Conservation (phyloP, 2,329 filamentous ascomycete genomes). For the Xylariaceae sp. region DNA sequence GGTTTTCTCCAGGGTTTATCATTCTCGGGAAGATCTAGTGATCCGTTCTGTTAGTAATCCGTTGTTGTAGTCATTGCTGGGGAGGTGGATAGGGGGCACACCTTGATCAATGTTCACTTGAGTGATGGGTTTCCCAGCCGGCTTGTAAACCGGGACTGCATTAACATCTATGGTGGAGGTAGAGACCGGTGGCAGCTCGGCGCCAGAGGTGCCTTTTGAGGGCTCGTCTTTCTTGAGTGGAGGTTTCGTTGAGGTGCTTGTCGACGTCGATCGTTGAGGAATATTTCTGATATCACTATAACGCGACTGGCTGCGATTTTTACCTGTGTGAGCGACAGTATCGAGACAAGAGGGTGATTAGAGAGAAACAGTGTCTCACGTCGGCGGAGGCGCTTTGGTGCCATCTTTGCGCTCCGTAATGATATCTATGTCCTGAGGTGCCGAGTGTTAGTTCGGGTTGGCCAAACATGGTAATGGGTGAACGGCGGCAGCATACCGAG, state of each 20-base stretch:
- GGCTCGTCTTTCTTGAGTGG: constrained; percentile 45
- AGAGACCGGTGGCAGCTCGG: constrained; percentile 55
- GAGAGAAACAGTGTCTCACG: constrained; percentile 43
- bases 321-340: neutral
- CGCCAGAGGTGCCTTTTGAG: constrained; percentile 28
- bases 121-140: constrained; percentile 75
- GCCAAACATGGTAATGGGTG: neutral
- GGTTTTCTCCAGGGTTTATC: constrained; percentile 95
- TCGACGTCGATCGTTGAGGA: constrained; percentile 54
- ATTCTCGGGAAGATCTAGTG: constrained; percentile 65
- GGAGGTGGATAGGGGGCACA: constrained; percentile 27
- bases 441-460: neutral
- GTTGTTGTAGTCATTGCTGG: neutral
- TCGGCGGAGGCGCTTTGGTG: constrained; percentile 54
- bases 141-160: constrained; percentile 72
- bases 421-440: constrained; percentile 60
- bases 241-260: constrained; percentile 46
- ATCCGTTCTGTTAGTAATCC: neutral
- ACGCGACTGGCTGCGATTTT: constrained; percentile 49
- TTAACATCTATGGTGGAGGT: constrained; percentile 84
- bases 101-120: constrained; percentile 70
- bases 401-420: constrained; percentile 65
- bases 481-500: constrained; percentile 38
- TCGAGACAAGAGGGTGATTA: neutral
- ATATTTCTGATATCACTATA: constrained; percentile 65